These are phyloP conservation scores for Prunus padus DNA, from an alignment of 306 rosid species.

Conservation along the genomic window DNA sequence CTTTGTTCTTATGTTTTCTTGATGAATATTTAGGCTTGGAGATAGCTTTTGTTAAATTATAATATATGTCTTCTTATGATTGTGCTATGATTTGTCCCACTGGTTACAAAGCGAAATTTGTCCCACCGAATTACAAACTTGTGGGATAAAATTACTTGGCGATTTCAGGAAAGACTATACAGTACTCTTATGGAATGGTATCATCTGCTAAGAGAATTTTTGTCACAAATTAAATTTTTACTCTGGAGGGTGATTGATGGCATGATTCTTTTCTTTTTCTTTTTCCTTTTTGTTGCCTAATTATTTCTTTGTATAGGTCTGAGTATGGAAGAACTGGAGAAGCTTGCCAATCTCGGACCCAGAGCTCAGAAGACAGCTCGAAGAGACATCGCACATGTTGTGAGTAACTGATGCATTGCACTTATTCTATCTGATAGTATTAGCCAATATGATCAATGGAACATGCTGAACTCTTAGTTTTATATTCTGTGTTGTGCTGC, in stretches of 20 bases:
- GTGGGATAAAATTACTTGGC: too few species aligned
- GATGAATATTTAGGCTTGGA: background rate
- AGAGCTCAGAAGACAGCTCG: conserved; percentile 86
- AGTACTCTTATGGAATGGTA: background rate
- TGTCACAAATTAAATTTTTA: background rate
- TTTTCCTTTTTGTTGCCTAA: background rate
- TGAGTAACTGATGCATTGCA: conserved; percentile 44
- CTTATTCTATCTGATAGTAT: background rate
- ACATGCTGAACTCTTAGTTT: conserved; percentile 1
- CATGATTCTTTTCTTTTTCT: background rate
- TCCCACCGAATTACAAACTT: too few species aligned
- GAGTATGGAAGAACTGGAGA: conserved; percentile 65
- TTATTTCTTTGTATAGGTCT: conserved; percentile 49
- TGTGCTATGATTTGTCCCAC: background rate
- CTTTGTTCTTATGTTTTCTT: conserved; percentile 15
- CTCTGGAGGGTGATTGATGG: background rate
- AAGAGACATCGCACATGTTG: conserved; percentile 89
- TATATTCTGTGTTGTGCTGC: background rate
- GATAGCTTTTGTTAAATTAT: background rate
- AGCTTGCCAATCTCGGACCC: conserved; percentile 69
- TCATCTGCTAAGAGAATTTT: background rate
- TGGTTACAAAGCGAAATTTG: background rate
- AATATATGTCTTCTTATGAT: background rate
- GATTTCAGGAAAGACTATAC: background rate
- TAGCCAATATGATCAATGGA: background rate